A percentile compares a stretch with the other conserved stretches of the same genome.
Conservation (phyloP, 176 grass and related monocot species). For the Avena insularis region DNA sequence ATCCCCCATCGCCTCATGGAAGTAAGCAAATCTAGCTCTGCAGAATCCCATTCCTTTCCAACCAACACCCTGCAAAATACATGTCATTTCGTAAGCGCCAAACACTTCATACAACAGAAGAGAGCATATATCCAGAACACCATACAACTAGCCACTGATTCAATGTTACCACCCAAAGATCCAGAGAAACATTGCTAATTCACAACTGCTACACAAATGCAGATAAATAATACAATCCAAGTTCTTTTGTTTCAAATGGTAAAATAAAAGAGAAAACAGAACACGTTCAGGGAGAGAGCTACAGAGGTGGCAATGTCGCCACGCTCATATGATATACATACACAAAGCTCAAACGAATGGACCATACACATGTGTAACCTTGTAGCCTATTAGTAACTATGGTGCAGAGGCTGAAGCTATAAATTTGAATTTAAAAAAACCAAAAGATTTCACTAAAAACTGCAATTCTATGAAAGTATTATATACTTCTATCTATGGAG, state of each 20-base stretch:
- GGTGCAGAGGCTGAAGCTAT: not conserved
- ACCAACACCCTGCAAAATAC: not conserved
- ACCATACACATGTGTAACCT: not conserved
- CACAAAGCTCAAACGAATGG: not conserved
- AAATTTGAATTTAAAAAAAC: not conserved
- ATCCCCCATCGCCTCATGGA: not conserved
- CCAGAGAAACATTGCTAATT: not conserved
- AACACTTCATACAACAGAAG: not conserved
- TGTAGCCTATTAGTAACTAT: not conserved
- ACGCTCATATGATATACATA: not conserved
- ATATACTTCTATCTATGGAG: not conserved
- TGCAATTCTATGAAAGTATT: not conserved
- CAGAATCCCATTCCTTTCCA: not conserved
- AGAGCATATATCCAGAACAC: not conserved
- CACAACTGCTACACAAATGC: not conserved
- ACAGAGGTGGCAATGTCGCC: slow-evolving; percentile 1
- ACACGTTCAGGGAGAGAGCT: not conserved
- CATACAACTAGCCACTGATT: not conserved
- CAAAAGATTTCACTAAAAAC: not conserved
- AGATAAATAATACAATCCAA: not conserved
- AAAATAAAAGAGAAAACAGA: not conserved
- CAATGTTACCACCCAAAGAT: not conserved
- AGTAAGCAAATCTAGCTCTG: not conserved
- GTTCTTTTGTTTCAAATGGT: not conserved
- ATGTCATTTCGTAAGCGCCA: not conserved